Base-by-base conservation (phyloP, 345 rosid genomes). In the Raphanus sativus region DNA sequence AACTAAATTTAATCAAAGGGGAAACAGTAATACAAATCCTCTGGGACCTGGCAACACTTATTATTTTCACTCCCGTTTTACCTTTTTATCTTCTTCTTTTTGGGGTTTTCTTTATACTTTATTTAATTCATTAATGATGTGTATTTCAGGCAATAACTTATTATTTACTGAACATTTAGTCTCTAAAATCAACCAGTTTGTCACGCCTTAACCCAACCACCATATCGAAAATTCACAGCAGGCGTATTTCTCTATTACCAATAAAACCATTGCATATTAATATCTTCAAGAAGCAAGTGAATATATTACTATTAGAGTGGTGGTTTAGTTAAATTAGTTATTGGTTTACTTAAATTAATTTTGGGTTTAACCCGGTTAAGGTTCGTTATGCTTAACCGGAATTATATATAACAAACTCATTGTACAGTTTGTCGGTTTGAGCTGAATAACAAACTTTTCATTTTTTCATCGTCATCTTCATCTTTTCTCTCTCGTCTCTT, bases 21-120 rank as follows among this genome's bases (percentile, higher is more conserved):
- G 58, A 58, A 66, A 78, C 65, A 77, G 71, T 77, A 77, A 65
- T 82, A 62, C 70, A 75, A 62, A 67, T 65, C 58, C 24, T 67
- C 67, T 71, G 80, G 84, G 86, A 63, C 80, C 86, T 72, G 67
- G 58, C 62, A 58, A 75, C 67, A 48, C 77, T 72, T 71, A 55
- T 65, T 50, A 71, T 75, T 82, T 30, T 64, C 72, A 70, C 82
- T 66, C 78, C 55, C 48, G 32, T 13, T 66, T 52, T 52, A 62
- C 36, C 71, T 56, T 40, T 77, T 62, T 55, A 42, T 26, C 45
- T 33, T 75, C n/a, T 73, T 67, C 59, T 33, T 72, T 74, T 69
- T 42, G 77, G 59, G 34, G 16, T 60, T 73, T 73, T 67, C 64
- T 78, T 66, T 61, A 10, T 73, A 36, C 21, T 52, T 62, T 73